Evolutionary conservation across 2,329 filamentous ascomycete genomes (phyloP).

Genomic region (Hymenoscyphus scutula): DNA sequence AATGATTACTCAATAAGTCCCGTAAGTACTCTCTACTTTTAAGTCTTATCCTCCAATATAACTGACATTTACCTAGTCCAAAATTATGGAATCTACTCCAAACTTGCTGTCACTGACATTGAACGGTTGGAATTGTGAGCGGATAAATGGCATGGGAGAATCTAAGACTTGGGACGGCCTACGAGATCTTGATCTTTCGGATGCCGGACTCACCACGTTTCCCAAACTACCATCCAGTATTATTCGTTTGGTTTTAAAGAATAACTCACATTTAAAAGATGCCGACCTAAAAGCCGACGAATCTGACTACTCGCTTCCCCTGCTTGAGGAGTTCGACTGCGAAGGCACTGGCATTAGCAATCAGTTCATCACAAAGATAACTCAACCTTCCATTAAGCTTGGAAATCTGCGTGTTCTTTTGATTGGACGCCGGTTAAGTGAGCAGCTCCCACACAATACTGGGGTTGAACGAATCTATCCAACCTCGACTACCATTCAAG

Average conservation of each 20-base stretch:
- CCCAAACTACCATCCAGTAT: conserved; percentile 31
- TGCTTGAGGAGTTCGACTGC: conserved; percentile 32
- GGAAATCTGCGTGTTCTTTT: conserved; percentile 28
- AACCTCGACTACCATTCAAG: conserved; percentile 25
- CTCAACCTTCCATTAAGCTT: conserved; percentile 20
- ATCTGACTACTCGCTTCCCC: conserved; percentile 20
- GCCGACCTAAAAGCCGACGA: conserved; percentile 8
- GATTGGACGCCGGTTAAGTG: conserved; percentile 23
- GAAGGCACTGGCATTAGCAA: conserved; percentile 20
- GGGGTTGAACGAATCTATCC: conserved; percentile 25
- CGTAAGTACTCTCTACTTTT: background rate
- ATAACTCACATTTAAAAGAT: conserved; percentile 18
- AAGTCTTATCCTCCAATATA: background rate
- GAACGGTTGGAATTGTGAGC: conserved; percentile 18
- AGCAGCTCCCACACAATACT: background rate
- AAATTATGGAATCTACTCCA: conserved; percentile 23
- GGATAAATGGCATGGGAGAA: background rate
- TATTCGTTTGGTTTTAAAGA: conserved; percentile 27
- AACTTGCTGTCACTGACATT: conserved; percentile 24
- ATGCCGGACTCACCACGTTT: conserved; percentile 17
- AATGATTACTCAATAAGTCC: background rate
- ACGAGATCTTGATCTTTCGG: conserved; percentile 28
- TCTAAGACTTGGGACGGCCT: conserved; percentile 21
- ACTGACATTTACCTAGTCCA: conserved; percentile 19
- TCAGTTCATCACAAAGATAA: conserved; percentile 19